Percentiles rank a stretch among this genome's conserved stretches.
Conservation (phyloP, 2,329 filamentous ascomycete species). For the Periconia macrospinosa region DNA sequence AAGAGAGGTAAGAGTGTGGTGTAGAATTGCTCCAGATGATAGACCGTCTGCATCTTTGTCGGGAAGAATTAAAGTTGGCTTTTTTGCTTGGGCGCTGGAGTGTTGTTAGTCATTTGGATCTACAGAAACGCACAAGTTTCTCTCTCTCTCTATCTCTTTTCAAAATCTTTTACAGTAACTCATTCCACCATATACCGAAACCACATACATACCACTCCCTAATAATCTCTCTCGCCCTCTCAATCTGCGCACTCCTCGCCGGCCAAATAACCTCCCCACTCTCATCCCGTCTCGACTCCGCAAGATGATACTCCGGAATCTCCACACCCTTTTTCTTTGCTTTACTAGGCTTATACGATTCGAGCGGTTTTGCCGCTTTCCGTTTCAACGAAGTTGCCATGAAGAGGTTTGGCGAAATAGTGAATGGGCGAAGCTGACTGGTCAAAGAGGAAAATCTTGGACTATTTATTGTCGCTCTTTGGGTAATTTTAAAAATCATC, state of each 20-base stretch:
- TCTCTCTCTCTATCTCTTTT: background rate
- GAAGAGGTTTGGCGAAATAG: conserved; percentile 13
- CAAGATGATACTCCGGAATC: conserved; percentile 36
- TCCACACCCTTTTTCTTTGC: conserved; percentile 29
- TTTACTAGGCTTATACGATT: conserved; percentile 9
- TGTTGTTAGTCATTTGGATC: background rate
- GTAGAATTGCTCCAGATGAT: conserved; percentile 64
- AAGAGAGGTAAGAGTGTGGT: conserved; percentile 61
- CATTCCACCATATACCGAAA: background rate
- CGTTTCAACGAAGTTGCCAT: conserved; percentile 33
- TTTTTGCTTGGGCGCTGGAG: conserved; percentile 53
- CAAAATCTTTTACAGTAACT: no score
- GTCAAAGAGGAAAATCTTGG: background rate
- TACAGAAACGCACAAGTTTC: background rate
- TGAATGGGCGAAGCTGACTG: background rate
- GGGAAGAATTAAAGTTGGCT: conserved; percentile 63
- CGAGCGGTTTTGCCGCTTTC: conserved; percentile 23
- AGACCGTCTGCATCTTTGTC: conserved; percentile 72
- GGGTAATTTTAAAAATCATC: background rate
- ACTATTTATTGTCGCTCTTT: background rate
- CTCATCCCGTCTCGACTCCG: conserved; percentile 27
- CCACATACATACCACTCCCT: conserved; percentile 54
- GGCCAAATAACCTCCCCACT: conserved; percentile 62
- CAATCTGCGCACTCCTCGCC: conserved; percentile 59
- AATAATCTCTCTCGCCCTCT: conserved; percentile 59